These are phyloP conservation scores for Penicillium cataractarum DNA, from an alignment of 495 filamentous ascomycete genomes.

Conservation along the genomic window DNA sequence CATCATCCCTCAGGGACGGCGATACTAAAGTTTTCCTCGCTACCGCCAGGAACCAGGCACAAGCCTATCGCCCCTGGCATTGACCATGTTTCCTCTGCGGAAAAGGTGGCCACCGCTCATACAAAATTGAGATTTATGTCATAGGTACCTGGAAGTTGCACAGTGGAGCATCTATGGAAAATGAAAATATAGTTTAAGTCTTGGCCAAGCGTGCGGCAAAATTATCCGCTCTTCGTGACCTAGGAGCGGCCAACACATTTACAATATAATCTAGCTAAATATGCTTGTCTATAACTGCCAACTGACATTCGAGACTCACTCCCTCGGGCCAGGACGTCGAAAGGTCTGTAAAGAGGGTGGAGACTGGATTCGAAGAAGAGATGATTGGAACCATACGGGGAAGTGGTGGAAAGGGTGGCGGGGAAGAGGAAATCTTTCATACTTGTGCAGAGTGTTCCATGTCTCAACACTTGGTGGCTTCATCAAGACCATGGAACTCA, in stretches of 20 bases:
- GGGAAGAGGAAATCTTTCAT: not conserved
- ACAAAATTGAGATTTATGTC: too few species aligned
- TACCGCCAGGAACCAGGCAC: conserved; percentile 2
- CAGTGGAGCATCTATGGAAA: not conserved
- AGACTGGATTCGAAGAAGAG: not conserved
- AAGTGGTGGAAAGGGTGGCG: not conserved
- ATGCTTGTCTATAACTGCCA: not conserved
- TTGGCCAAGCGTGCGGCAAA: not conserved
- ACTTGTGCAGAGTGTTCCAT: not conserved
- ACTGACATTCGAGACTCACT: not conserved
- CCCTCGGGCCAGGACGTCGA: not conserved
- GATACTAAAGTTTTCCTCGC: not conserved
- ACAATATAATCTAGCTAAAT: not conserved
- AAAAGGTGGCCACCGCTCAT: not conserved
- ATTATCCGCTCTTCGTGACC: not conserved
- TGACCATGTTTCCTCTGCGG: not conserved
- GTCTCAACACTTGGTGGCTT: not conserved
- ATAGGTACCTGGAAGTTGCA: too few species aligned
- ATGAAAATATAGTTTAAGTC: not conserved
- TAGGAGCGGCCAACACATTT: not conserved
- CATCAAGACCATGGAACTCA: not conserved
- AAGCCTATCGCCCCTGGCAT: not conserved
- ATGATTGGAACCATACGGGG: not conserved
- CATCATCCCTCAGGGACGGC: not conserved
- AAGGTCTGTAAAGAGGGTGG: not conserved